A percentile compares a stretch with the other conserved stretches of the same genome.
Conservation (phyloP, 257 asterid genomes). For the Marsdenia floribunda region DNA sequence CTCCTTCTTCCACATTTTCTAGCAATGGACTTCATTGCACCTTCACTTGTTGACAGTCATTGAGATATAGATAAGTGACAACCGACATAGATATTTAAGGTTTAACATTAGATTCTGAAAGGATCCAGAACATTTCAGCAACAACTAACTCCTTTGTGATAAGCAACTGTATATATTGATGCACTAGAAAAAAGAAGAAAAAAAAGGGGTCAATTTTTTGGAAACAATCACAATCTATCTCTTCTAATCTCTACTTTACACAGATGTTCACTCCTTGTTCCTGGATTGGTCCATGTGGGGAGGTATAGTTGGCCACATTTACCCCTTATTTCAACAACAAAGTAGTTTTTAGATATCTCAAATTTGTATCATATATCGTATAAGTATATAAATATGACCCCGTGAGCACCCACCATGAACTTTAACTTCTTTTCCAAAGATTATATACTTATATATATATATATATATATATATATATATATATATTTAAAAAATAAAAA, state of each 20-base stretch:
- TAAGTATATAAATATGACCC: constrained; percentile 12
- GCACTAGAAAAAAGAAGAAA: background rate
- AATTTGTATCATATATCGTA: background rate
- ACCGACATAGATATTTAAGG: too few relatives aligned
- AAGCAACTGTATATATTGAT: too few relatives aligned
- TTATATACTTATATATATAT: background rate
- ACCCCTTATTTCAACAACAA: constrained; percentile 12
- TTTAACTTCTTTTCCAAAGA: constrained; percentile 25
- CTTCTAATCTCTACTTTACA: constrained; percentile 26
- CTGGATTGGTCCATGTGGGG: constrained; percentile 15
- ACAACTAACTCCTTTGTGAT: too few relatives aligned
- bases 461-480: too few relatives aligned
- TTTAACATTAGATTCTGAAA: too few relatives aligned
- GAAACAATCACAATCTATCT: background rate
- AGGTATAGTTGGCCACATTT: constrained; percentile 29
- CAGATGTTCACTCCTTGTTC: constrained; percentile 43
- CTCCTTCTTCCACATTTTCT: too few relatives aligned
- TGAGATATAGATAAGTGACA: too few relatives aligned
- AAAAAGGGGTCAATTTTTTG: constrained; percentile 5
- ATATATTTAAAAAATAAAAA: too few relatives aligned
- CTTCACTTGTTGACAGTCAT: too few relatives aligned
- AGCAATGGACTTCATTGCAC: too few relatives aligned
- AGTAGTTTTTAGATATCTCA: constrained; percentile 20
- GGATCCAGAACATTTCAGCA: too few relatives aligned
- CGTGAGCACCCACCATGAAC: constrained; percentile 31